Evolutionary conservation across 306 rosid species (phyloP), one percentile per base, ranked within the genome.

Genomic region (Urtica urens): DNA sequence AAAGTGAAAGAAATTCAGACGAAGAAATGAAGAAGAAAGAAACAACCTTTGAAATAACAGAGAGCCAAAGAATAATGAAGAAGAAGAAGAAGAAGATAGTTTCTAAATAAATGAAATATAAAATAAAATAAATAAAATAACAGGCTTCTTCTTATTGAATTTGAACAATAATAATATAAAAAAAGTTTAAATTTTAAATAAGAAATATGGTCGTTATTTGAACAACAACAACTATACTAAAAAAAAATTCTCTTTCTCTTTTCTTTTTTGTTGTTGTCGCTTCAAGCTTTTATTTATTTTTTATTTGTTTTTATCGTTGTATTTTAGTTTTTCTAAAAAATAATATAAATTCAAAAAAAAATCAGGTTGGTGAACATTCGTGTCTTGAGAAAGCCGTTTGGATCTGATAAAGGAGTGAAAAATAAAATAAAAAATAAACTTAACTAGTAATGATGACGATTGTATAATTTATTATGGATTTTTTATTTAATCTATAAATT

Each of bases 321-420:
- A n/a, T n/a, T 22, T 33, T 29, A 26, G 51, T 10, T 56, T 35
- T 49, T 22, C 7, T 31, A 13, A 31, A 31, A 31, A 35, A 2
- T 14, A 35, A 35, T 10, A 35, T 19, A 31, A 53, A 59, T 50
- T 68, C 59, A 61, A 75, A 64, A 31, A 31, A 7, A 7, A 31
- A 3, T 51, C 55, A 38, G 72, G 66, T 64, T 55, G 82, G 76
- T 66, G 23, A 16, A 37, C 68, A 60, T 61, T 67, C 71, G 50
- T 74, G 74, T 17, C 73, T 74, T 67, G 26, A 30, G 38, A 53
- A 46, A 72, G 45, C 86, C 81, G 92, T 66, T 67, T 65, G 63
- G 71, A 67, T 67, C 76, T 31, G 48, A 19, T 18, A 7, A 22
- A 23, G 17, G 14, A 33, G 18, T 4, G 21, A 29, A 29, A 5